Percentiles rank a stretch among this genome's conserved stretches.
phyloP scores from a whole-genome alignment of 176 grass and related monocot species.

The Oryza punctata region DNA sequence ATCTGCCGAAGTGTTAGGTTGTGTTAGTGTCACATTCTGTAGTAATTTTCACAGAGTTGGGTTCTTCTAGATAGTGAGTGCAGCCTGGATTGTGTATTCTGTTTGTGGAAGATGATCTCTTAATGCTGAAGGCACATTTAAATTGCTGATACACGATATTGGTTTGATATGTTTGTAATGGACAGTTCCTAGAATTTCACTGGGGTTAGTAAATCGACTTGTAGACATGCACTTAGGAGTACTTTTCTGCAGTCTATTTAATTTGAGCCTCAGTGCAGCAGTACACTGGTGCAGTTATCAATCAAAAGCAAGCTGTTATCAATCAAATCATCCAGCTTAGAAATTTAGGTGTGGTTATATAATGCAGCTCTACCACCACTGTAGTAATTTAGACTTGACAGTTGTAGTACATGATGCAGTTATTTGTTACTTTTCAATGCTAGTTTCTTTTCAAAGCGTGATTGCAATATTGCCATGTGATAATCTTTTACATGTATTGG shows the following conservation, averaged over 20 bases:
- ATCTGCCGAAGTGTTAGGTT: not conserved
- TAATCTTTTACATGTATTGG: not conserved
- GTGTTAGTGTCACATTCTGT: too few relatives aligned
- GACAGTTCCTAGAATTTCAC: constrained; percentile 5
- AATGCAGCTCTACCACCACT: not conserved
- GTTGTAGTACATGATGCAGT: not conserved
- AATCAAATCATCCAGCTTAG: not conserved
- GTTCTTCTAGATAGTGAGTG: not conserved
- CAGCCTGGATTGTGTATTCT: not conserved
- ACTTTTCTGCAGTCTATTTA: not conserved
- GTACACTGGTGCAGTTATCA: not conserved
- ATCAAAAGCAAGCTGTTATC: not conserved
- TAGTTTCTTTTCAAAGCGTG: not conserved
- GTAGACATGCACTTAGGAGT: not conserved
- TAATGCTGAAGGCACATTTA: not conserved
- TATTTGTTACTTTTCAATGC: constrained; percentile 16
- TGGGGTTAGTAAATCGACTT: not conserved
- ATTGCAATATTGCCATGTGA: constrained; percentile 1
- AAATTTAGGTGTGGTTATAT: not conserved
- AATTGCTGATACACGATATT: not conserved
- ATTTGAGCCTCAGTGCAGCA: not conserved
- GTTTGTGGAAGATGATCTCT: constrained; percentile 16
- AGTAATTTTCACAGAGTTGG: not conserved
- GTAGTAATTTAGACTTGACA: not conserved
- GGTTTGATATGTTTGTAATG: constrained; percentile 23